These are phyloP conservation scores for Penicillium verrucosum DNA, from an alignment of 2,329 filamentous ascomycete species.

Conservation along the genomic window DNA sequence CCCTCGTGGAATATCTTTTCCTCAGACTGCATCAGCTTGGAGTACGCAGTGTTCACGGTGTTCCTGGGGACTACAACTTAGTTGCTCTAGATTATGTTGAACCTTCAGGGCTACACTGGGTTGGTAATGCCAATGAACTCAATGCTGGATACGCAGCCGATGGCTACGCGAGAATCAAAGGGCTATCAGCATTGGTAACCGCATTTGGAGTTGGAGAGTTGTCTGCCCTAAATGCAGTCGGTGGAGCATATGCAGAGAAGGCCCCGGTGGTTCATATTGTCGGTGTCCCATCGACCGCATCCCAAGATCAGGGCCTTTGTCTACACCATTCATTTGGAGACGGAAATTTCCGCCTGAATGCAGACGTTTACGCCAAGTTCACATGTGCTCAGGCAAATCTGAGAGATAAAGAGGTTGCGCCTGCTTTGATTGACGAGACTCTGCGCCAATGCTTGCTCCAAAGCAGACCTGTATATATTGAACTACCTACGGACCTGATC, in stretches of 20 bases:
- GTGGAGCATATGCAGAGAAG: neutral
- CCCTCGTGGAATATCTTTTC: neutral
- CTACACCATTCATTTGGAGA: neutral
- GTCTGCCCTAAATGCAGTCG: neutral
- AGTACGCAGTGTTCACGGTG: neutral
- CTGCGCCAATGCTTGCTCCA: neutral
- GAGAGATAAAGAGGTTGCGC: neutral
- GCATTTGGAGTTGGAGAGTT: neutral
- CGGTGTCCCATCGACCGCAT: neutral
- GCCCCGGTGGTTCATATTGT: neutral
- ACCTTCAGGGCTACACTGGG: neutral
- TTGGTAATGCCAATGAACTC: neutral
- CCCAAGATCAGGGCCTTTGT: neutral
- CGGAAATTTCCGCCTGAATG: neutral
- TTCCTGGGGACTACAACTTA: neutral
- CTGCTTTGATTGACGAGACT: neutral
- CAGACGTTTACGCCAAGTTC: neutral
- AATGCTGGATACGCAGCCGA: neutral
- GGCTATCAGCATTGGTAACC: neutral
- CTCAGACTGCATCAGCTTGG: neutral
- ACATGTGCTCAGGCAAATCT: neutral
- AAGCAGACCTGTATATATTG: neutral
- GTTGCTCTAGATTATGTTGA: neutral
- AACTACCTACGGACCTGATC: neutral
- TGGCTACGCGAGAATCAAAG: neutral